phyloP scores from a whole-genome alignment of 805 yeast species.

The Candida pini region DNA sequence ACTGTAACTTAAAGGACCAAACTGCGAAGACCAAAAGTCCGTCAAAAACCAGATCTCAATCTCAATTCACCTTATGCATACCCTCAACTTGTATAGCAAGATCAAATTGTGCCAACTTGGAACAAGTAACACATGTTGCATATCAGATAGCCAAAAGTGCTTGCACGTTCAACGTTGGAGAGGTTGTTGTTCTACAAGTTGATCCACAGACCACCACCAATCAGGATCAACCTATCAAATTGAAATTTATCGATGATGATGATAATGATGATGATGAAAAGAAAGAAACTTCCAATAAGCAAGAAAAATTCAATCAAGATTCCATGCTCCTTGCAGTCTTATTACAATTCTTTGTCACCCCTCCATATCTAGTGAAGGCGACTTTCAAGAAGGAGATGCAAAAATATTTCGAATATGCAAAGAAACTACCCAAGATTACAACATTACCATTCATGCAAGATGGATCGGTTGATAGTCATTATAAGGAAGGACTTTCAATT shows the following conservation, averaged over 20 bases:
- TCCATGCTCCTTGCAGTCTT: slow-evolving; percentile 59
- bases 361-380: slow-evolving; percentile 67
- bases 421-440: slow-evolving; percentile 63
- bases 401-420: slow-evolving; percentile 55
- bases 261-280: slow-evolving; percentile 24
- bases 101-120: slow-evolving; percentile 55
- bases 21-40: slow-evolving; percentile 5
- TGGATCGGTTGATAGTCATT: slow-evolving; percentile 31
- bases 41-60: no score
- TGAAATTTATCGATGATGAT: slow-evolving; percentile 28
- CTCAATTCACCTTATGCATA: slow-evolving; percentile 60
- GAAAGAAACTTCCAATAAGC: slow-evolving; percentile 1
- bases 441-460: slow-evolving; percentile 69
- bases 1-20: slow-evolving; percentile 4
- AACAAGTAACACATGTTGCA: slow-evolving; percentile 66
- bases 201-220: slow-evolving; percentile 21
- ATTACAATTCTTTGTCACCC: slow-evolving; percentile 78
- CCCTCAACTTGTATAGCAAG: slow-evolving; percentile 60
- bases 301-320: slow-evolving; percentile 16
- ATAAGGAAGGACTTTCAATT: slow-evolving; percentile 62
- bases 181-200: slow-evolving; percentile 64
- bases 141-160: slow-evolving; percentile 79
- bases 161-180: slow-evolving; percentile 63
- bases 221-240: slow-evolving; percentile 19
- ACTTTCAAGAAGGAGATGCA: slow-evolving; percentile 44